Evolutionary conservation across 371 early-diverging fungal genomes (phyloP).

Genomic region (Mortierella sp.): DNA sequence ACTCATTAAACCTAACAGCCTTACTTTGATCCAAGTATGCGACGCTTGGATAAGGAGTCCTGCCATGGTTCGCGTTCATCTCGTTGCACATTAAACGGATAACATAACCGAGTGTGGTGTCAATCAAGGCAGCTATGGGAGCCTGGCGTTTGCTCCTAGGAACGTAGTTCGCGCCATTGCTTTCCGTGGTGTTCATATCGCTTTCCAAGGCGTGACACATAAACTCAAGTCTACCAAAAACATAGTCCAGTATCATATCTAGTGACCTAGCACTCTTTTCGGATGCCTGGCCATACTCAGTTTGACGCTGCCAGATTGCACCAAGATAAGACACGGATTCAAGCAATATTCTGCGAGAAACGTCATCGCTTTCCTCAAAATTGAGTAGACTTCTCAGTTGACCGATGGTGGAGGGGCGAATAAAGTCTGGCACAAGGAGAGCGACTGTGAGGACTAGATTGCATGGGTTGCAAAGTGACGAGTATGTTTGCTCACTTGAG

Average conservation of each 20-base stretch:
- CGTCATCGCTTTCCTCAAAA: slow-evolving; percentile 31
- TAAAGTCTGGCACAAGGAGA: slow-evolving; percentile 33
- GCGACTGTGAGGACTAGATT: slow-evolving; percentile 27
- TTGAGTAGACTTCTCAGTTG: slow-evolving; percentile 35
- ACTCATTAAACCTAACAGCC: background rate
- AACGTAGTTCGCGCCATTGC: background rate
- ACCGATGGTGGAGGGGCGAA: slow-evolving; percentile 27
- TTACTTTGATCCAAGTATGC: slow-evolving; percentile 34
- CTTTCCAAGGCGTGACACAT: slow-evolving; percentile 15
- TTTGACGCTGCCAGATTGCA: slow-evolving; percentile 29
- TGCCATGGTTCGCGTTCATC: background rate
- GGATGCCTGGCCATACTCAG: background rate
- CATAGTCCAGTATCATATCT: slow-evolving; percentile 28
- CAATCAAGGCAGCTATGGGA: slow-evolving; percentile 20
- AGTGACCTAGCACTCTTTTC: slow-evolving; percentile 13
- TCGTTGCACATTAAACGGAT: slow-evolving; percentile 14
- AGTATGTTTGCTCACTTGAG: slow-evolving; percentile 19
- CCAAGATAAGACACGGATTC: slow-evolving; percentile 36
- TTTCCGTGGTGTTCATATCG: slow-evolving; percentile 6
- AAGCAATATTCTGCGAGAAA: slow-evolving; percentile 23
- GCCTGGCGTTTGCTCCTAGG: slow-evolving; percentile 10
- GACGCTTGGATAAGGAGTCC: background rate
- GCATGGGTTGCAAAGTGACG: slow-evolving; percentile 42
- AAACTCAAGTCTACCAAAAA: slow-evolving; percentile 12
- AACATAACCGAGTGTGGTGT: slow-evolving; percentile 16